Evolutionary conservation across 2,329 filamentous ascomycete species (phyloP).

Genomic region (Phialophora verrucosa): DNA sequence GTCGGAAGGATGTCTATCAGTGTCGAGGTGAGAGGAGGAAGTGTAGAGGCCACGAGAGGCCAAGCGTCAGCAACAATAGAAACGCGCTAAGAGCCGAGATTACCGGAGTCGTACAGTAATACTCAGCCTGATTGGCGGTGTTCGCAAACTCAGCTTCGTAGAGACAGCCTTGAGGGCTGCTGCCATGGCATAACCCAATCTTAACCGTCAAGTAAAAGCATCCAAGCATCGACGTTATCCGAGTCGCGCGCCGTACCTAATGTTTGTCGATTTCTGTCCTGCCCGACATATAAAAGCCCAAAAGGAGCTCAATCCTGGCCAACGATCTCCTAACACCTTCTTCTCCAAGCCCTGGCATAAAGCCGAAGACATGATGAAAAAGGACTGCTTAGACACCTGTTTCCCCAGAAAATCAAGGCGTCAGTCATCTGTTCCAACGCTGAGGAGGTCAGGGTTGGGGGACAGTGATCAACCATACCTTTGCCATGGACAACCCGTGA

Average conservation of each 20-base stretch:
- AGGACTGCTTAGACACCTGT: not conserved
- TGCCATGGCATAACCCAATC: too few relatives aligned
- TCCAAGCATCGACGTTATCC: too few relatives aligned
- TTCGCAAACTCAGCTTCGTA: too few relatives aligned
- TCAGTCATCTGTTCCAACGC: not conserved
- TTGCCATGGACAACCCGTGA: not conserved
- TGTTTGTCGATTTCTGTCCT: too few relatives aligned
- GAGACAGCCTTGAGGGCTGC: too few relatives aligned
- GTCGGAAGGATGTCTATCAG: not conserved
- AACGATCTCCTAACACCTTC: not conserved
- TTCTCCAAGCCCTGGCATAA: not conserved
- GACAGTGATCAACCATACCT: constrained; percentile 1
- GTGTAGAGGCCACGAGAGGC: not conserved
- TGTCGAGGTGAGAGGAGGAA: not conserved
- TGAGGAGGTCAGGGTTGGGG: not conserved
- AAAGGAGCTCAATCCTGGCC: too few relatives aligned
- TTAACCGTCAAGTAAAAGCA: too few relatives aligned
- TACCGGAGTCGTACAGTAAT: not conserved
- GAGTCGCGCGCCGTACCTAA: too few relatives aligned
- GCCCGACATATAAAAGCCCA: too few relatives aligned
- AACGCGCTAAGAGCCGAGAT: constrained; percentile 2
- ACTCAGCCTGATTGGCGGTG: too few relatives aligned
- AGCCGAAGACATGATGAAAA: not conserved
- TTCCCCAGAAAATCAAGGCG: not conserved
- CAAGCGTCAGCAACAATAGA: not conserved